Evolutionary conservation across 2,329 filamentous ascomycete genomes (phyloP).

Genomic region (Colletotrichum scovillei): DNA sequence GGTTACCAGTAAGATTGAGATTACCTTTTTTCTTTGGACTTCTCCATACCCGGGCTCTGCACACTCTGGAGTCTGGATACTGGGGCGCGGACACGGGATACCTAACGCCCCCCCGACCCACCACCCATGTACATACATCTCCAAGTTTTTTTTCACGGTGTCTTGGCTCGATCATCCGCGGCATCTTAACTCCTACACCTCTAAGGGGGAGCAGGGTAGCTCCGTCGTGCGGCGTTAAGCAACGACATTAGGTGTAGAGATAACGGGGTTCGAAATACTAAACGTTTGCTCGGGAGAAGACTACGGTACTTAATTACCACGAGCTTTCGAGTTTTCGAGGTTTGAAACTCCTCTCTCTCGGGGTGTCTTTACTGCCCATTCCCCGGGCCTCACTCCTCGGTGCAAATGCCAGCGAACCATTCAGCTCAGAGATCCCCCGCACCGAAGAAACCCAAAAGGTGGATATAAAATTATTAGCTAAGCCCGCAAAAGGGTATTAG

Average conservation of each 20-base stretch:
- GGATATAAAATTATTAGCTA: too few relatives aligned
- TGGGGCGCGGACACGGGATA: too few relatives aligned
- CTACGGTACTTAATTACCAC: slow-evolving; percentile 21
- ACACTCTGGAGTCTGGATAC: too few relatives aligned
- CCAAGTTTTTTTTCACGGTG: not conserved
- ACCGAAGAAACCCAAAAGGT: slow-evolving; percentile 2
- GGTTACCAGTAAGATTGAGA: slow-evolving; percentile 1
- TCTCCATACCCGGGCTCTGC: not conserved
- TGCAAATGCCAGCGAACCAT: slow-evolving; percentile 19
- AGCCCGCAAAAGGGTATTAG: too few relatives aligned
- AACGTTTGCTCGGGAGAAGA: not conserved
- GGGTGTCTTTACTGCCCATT: slow-evolving; percentile 26
- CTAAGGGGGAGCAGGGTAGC: not conserved
- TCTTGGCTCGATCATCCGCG: not conserved
- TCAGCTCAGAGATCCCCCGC: slow-evolving; percentile 19
- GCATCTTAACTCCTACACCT: slow-evolving; percentile 8
- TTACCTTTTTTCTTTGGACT: not conserved
- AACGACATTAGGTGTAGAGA: not conserved
- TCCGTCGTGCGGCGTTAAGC: not conserved
- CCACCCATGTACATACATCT: slow-evolving; percentile 1
- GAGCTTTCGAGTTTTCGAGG: not conserved
- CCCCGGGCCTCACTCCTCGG: slow-evolving; percentile 9
- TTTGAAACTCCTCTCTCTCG: slow-evolving; percentile 1
- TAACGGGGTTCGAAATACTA: not conserved
- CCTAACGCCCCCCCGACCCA: not conserved